Evolutionary conservation across 2,329 filamentous ascomycete genomes (phyloP).

Genomic region (Pleomassaria siparia): DNA sequence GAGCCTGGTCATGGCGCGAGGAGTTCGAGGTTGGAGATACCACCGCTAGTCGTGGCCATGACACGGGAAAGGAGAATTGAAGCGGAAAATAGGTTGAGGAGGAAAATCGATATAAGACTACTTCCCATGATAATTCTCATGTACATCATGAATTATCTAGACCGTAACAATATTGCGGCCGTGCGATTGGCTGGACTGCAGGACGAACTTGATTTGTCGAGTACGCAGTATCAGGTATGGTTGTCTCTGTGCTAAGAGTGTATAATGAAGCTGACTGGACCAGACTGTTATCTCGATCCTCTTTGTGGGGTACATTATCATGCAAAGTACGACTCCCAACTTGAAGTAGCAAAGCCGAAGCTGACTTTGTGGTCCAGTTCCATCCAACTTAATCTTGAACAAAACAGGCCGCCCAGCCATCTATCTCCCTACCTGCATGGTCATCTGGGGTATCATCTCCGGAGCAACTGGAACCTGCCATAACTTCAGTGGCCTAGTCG

Average conservation of each 20-base stretch:
- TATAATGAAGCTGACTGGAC: constrained; percentile 5
- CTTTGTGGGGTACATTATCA: constrained; percentile 59
- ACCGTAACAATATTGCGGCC: constrained; percentile 68
- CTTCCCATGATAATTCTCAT: constrained; percentile 72
- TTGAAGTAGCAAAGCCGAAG: constrained; percentile 8
- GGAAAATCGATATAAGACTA: constrained; percentile 70
- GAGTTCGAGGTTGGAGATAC: constrained; percentile 29
- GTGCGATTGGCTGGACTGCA: constrained; percentile 65
- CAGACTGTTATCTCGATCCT: constrained; percentile 53
- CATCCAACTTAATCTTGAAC: constrained; percentile 51
- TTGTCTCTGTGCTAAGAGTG: constrained; percentile 37
- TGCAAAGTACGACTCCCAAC: constrained; percentile 35
- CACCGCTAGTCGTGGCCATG: constrained; percentile 45
- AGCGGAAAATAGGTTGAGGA: constrained; percentile 62
- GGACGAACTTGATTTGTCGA: constrained; percentile 57
- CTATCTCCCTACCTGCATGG: constrained; percentile 46
- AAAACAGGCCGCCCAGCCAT: constrained; percentile 43
- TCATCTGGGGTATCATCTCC: constrained; percentile 47
- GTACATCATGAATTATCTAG: constrained; percentile 75
- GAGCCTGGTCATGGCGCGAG: constrained; percentile 19
- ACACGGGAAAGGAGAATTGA: constrained; percentile 53
- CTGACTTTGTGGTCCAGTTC: constrained; percentile 28
- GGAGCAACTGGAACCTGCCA: constrained; percentile 44
- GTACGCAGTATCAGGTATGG: constrained; percentile 64
- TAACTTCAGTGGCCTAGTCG: constrained; percentile 50